Evolutionary conservation across 2,329 filamentous ascomycete genomes (phyloP).

Genomic region (Trichoderma oligosporum): DNA sequence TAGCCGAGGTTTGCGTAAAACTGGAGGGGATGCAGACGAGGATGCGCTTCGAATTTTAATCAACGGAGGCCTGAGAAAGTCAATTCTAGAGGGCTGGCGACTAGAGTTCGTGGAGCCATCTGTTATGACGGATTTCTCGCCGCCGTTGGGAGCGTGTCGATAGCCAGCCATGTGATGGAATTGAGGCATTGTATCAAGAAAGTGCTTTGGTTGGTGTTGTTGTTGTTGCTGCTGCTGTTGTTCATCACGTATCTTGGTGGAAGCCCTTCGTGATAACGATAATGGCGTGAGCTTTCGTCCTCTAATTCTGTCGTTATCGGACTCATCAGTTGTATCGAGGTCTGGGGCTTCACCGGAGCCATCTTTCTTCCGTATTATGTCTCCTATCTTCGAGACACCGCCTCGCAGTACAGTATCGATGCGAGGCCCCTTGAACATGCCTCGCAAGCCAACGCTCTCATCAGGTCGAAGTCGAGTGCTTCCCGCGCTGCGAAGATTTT

Average conservation of each 20-base stretch:
- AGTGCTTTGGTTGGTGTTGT: slow-evolving; percentile 40
- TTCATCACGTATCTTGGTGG: slow-evolving; percentile 32
- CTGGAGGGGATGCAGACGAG: slow-evolving; percentile 36
- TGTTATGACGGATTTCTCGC: slow-evolving; percentile 22
- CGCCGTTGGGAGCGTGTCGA: slow-evolving; percentile 21
- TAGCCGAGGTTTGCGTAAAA: slow-evolving; percentile 20
- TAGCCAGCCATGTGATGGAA: slow-evolving; percentile 40
- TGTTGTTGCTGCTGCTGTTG: no score
- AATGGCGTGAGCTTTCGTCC: slow-evolving; percentile 38
- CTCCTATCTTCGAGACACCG: slow-evolving; percentile 54
- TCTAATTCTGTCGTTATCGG: slow-evolving; percentile 42
- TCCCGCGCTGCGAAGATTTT: slow-evolving; percentile 35
- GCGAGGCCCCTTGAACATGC: slow-evolving; percentile 73
- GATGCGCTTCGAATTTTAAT: slow-evolving; percentile 46
- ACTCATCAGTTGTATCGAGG: slow-evolving; percentile 46
- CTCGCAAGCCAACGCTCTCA: slow-evolving; percentile 43
- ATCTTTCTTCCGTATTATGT: slow-evolving; percentile 56
- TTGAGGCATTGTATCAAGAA: slow-evolving; percentile 50
- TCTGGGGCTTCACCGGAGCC: slow-evolving; percentile 35
- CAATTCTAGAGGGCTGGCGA: slow-evolving; percentile 43
- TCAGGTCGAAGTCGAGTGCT: slow-evolving; percentile 44
- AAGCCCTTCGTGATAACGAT: slow-evolving; percentile 35
- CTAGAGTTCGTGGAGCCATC: slow-evolving; percentile 24
- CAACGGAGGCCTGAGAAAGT: slow-evolving; percentile 47
- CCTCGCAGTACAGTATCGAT: slow-evolving; percentile 68